These are phyloP conservation scores for Rhynchosporium secalis DNA, from an alignment of 2,329 filamentous ascomycete species.

Conservation along the genomic window DNA sequence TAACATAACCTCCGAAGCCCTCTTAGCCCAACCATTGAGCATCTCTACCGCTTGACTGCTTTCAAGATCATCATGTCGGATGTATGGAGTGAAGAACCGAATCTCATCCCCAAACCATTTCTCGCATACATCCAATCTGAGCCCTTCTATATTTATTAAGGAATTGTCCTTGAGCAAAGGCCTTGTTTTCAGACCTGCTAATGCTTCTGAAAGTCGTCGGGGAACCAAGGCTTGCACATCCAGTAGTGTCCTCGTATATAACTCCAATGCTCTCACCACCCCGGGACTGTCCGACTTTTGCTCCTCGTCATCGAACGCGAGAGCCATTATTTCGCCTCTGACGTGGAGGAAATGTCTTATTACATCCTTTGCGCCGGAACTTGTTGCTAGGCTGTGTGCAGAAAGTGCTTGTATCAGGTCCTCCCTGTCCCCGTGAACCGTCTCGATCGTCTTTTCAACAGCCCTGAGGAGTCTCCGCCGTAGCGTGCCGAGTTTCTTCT, in stretches of 20 bases:
- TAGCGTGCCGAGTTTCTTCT: conserved; percentile 62
- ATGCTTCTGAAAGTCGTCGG: conserved; percentile 65
- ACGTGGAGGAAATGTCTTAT: conserved; percentile 76
- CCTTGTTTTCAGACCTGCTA: conserved; percentile 67
- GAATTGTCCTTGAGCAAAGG: conserved; percentile 71
- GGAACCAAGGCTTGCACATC: conserved; percentile 78
- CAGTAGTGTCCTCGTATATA: conserved; percentile 76
- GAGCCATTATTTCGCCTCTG: conserved; percentile 66
- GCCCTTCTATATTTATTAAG: conserved; percentile 64
- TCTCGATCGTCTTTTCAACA: conserved; percentile 68
- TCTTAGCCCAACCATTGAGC: conserved; percentile 63
- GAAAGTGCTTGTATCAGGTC: conserved; percentile 71
- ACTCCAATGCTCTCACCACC: conserved; percentile 64
- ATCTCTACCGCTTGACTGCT: conserved; percentile 59
- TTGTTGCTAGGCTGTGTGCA: conserved; percentile 80
- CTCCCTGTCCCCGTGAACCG: conserved; percentile 50
- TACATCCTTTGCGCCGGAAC: conserved; percentile 75
- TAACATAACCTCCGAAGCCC: conserved; percentile 59
- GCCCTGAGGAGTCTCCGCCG: conserved; percentile 64
- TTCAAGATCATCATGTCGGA: conserved; percentile 75
- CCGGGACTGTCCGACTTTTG: conserved; percentile 43
- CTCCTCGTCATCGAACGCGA: conserved; percentile 55
- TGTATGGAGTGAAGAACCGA: conserved; percentile 81
- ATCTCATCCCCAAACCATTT: conserved; percentile 83
- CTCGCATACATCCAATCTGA: conserved; percentile 76